Evolutionary conservation across 2,329 filamentous ascomycete species (phyloP).

Genomic region (Pyricularia grisea): DNA sequence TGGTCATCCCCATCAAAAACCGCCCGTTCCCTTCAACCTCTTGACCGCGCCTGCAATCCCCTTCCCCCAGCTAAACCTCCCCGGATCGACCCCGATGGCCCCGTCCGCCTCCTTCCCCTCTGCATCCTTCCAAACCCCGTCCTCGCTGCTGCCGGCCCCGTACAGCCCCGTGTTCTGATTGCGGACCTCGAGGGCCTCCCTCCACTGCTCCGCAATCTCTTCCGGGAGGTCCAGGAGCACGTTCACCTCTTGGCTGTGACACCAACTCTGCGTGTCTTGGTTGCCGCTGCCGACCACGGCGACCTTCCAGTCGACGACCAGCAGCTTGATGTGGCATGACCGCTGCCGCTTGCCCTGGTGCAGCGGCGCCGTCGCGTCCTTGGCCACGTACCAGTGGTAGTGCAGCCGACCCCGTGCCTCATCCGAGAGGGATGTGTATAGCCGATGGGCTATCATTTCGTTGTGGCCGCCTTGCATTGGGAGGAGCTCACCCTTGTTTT

Average conservation of each 20-base stretch:
- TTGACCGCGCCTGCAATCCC: slow-evolving; percentile 48
- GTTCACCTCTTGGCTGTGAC: slow-evolving; percentile 69
- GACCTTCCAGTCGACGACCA: slow-evolving; percentile 61
- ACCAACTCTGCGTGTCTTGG: slow-evolving; percentile 75
- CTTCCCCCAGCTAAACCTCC: slow-evolving; percentile 48
- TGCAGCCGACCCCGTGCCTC: slow-evolving; percentile 40
- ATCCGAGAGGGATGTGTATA: slow-evolving; percentile 45
- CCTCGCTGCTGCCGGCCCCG: slow-evolving; percentile 39
- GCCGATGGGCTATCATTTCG: slow-evolving; percentile 54
- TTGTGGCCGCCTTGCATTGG: slow-evolving; percentile 70
- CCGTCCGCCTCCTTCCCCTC: slow-evolving; percentile 37
- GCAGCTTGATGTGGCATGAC: slow-evolving; percentile 67
- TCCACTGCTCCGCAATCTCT: slow-evolving; percentile 53
- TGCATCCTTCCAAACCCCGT: slow-evolving; percentile 54
- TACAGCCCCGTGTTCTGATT: slow-evolving; percentile 58
- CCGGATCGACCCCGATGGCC: slow-evolving; percentile 41
- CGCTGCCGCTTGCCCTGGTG: slow-evolving; percentile 56
- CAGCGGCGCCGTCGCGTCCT: slow-evolving; percentile 61
- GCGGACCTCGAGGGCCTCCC: slow-evolving; percentile 30
- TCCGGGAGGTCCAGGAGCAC: slow-evolving; percentile 56
- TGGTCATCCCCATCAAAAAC: slow-evolving; percentile 28
- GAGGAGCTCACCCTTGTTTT: slow-evolving; percentile 55
- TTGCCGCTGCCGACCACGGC: slow-evolving; percentile 70
- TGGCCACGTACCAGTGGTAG: slow-evolving; percentile 63
- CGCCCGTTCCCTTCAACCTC: slow-evolving; percentile 45